Base-by-base conservation (phyloP, 768 basidiomycete species). In the Boletus barrowsii region DNA sequence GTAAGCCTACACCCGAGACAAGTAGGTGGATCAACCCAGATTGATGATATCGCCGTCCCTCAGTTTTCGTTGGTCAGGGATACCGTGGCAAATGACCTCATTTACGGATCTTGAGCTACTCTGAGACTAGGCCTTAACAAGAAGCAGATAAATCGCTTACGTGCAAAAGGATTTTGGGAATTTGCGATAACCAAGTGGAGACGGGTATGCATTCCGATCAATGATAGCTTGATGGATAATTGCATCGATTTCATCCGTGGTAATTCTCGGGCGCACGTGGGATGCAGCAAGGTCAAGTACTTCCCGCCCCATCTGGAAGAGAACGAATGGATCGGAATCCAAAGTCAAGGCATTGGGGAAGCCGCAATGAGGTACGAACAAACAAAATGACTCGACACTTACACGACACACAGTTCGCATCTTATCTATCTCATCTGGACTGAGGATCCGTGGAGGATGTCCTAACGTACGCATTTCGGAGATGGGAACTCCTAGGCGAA, bases 131-230 rank as follows among this genome's bases (percentile, higher is more conserved):
- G 18, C 35, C 46, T 52, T 46, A 32, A 32, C 49, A 44, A 46
- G 29, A 47, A 41, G 44, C 26, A 41, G 49, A 39, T 41, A 43
- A 42, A 35, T 80, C 26, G 42, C 92, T 62, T 75, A 93, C 86
- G 89, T 94, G 88, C 97, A 99, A 36, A 96, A 83, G 30, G 94
- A 98, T 77, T 98, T 98, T 13, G 97, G 96, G 67, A 87, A 98
- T 35, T 81, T 78, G 49, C 86, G 82, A 73, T 99, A 99, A 66
- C 92, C 92, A 56, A 98, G 76, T 42, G 97, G 91, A 26, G 91
- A 94, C 1, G 97, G 97, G 73, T 99, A 99, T 22, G 91, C 83
- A 60, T 92, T 86, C 48, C 95, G 80, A 73, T 95, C 88, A 59
- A 98, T 86, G 59, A 79, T 88, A 17, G 90, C 97, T 59, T 91